Evolutionary conservation across 1,284 basidiomycete species (phyloP), one percentile per base, ranked within the genome.

Genomic region (Neolentinus lepideus): DNA sequence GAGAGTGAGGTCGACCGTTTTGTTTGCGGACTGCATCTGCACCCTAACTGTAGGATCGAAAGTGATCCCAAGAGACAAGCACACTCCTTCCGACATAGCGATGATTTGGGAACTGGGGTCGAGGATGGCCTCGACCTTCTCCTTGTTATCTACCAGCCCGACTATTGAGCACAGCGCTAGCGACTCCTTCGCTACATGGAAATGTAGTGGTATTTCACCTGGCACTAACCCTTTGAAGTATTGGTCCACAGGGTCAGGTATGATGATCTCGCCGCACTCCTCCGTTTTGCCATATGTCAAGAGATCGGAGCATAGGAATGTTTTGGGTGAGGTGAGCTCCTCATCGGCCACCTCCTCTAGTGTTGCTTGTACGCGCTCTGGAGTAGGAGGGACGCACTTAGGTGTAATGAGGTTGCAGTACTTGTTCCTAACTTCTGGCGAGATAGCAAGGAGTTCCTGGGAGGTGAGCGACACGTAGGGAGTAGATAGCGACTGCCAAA

Each of bases 21-120:
- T 58, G 48, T 69, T 70, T n/a, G 64, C 66, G 21, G 58, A 61
- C 54, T 65, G 61, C 63, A 68, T 64, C 2, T 58, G 11, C 1
- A 64, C 46, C 9, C 31, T n/a, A 21, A 64, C 25, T 6, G 24
- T 48, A 2, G 62, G 66, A 51, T 67, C 58, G 55, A 59, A 67
- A 4, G 54, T 29, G 21, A 68, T 36, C 12, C 57, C 59, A n/a
- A 63, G 57, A 0, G 25, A 22, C 19, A 59, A 29, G 26, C 57
- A 57, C 11, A 66, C 57, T 9, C 53, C 59, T 26, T 66, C 61
- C 1, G 63, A 66, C 58, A 66, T 64, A 0, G 62, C 58, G 2
- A 67, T 54, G n/a, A n/a, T n/a, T n/a, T n/a, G n/a, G n/a, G n/a
- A n/a, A n/a, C n/a, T n/a, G n/a, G n/a, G n/a, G n/a, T n/a, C n/a